A percentile compares a stretch with the other conserved stretches of the same genome.
Evolutionary conservation across 1,139 yeast species (phyloP).

Genomic region (Suhomyces maxii): DNA sequence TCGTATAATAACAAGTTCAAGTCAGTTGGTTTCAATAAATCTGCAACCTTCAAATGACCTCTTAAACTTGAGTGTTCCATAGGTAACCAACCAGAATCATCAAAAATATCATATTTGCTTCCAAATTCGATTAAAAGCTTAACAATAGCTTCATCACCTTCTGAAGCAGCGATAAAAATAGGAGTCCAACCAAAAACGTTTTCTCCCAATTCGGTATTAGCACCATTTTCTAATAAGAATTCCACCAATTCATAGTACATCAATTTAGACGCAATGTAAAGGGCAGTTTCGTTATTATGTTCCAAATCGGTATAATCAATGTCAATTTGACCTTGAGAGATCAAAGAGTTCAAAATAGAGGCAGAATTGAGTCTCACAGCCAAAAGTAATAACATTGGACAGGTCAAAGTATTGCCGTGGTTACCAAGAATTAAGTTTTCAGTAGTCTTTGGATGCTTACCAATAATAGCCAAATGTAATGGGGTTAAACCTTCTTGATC

Average conservation of each 20-base stretch:
- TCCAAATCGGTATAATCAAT: constrained; percentile 64
- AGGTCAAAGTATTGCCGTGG: constrained; percentile 29
- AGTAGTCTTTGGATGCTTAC: constrained; percentile 79
- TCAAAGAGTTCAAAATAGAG: constrained; percentile 53
- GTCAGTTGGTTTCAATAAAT: constrained; percentile 51
- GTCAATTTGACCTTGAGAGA: constrained; percentile 60
- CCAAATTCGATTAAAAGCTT: constrained; percentile 52
- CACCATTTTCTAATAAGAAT: constrained; percentile 57
- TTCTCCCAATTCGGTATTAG: constrained; percentile 78
- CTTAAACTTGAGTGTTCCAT: constrained; percentile 93
- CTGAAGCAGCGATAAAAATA: constrained; percentile 85
- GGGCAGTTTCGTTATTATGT: constrained; percentile 70
- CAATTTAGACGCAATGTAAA: constrained; percentile 75
- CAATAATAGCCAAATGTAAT: constrained; percentile 77
- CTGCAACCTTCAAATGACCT: constrained; percentile 78
- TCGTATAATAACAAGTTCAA: constrained; percentile 38
- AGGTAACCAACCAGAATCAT: constrained; percentile 94
- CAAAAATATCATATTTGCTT: constrained; percentile 58
- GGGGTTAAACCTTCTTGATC: constrained; percentile 86
- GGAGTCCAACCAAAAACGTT: constrained; percentile 93
- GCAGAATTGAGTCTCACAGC: constrained; percentile 72
- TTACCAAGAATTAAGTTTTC: constrained; percentile 54
- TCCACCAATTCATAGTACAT: constrained; percentile 56
- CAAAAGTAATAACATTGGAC: constrained; percentile 58
- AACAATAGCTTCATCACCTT: constrained; percentile 67